A percentile compares a stretch with the other conserved stretches of the same genome.
Conservation (phyloP, 75 land plant species). For the Pinus taeda region DNA sequence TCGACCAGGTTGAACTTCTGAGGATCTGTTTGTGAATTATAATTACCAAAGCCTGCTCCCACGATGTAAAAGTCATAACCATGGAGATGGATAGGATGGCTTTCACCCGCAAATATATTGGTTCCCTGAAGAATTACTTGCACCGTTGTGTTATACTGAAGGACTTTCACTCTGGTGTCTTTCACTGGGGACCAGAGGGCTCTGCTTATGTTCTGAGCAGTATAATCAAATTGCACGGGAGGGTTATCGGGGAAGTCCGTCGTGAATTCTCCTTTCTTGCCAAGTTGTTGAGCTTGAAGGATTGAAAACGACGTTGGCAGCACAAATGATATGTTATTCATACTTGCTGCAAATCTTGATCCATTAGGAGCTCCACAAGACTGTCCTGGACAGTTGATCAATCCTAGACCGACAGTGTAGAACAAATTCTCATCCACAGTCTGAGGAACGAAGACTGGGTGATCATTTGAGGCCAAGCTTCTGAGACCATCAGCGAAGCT, state of each 20-base stretch:
- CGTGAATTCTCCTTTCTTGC: constrained; percentile 32
- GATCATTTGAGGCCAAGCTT: constrained; percentile 20
- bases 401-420: constrained; percentile 44
- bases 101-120: constrained; percentile 36
- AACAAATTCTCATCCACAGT: constrained; percentile 24
- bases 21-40: constrained; percentile 29
- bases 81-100: constrained; percentile 75
- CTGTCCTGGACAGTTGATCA: constrained; percentile 16
- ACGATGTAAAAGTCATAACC: constrained; percentile 65
- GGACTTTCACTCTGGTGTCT: constrained; percentile 17
- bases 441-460: constrained; percentile 29
- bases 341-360: constrained; percentile 20
- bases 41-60: constrained; percentile 63
- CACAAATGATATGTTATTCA: constrained; percentile 28
- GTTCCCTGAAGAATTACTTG: constrained; percentile 69
- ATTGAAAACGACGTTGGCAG: constrained; percentile 23
- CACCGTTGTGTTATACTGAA: constrained; percentile 39
- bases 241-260: constrained; percentile 38
- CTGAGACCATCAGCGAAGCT: constrained; percentile 29
- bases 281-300: constrained; percentile 23
- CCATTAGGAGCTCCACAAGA: constrained; percentile 29
- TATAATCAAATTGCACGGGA: constrained; percentile 27
- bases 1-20: constrained; percentile 53
- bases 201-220: constrained; percentile 23
- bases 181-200: constrained; percentile 15